Percentiles rank a stretch among this genome's conserved stretches.
These are phyloP conservation scores for Boletus subparvulus DNA, from an alignment of 768 basidiomycete genomes.

Conservation along the genomic window DNA sequence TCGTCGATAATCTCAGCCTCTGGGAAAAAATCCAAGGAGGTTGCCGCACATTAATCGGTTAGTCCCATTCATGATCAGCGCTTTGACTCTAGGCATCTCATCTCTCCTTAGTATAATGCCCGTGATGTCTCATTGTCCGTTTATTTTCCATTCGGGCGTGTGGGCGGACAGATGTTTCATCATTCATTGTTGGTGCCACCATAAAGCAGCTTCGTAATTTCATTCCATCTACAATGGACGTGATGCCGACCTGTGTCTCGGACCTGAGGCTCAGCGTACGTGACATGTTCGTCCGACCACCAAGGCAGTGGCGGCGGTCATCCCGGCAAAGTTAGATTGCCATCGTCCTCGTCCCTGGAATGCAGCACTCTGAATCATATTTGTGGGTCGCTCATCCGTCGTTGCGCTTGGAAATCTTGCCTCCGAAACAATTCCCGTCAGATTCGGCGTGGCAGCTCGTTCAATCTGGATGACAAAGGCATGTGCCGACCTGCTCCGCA, in stretches of 20 bases:
- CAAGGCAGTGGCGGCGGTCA: slow-evolving; percentile 19
- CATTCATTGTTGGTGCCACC: slow-evolving; percentile 11
- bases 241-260: slow-evolving; percentile 2
- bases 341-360: slow-evolving; percentile 5
- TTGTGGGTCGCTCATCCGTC: slow-evolving; percentile 1
- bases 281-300: slow-evolving; percentile 17
- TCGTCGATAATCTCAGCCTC: neutral
- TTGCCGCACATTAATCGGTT: neutral
- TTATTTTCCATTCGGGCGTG: slow-evolving; percentile 9
- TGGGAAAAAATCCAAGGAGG: neutral
- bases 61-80: slow-evolving; percentile 28
- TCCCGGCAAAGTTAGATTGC: slow-evolving; percentile 5
- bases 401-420: neutral
- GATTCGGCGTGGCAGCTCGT: slow-evolving; percentile 3
- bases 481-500: neutral
- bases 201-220: slow-evolving; percentile 17
- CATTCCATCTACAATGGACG: slow-evolving; percentile 3
- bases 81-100: slow-evolving; percentile 3
- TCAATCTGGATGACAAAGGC: slow-evolving; percentile 6
- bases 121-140: slow-evolving; percentile 1
- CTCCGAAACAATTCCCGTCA: neutral
- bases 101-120: slow-evolving; percentile 14
- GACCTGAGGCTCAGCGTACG: slow-evolving; percentile 2
- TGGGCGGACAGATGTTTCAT: slow-evolving; percentile 12
- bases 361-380: neutral